Conservation (phyloP, 1,284 basidiomycete species). For the Rhodotorula sp. region DNA sequence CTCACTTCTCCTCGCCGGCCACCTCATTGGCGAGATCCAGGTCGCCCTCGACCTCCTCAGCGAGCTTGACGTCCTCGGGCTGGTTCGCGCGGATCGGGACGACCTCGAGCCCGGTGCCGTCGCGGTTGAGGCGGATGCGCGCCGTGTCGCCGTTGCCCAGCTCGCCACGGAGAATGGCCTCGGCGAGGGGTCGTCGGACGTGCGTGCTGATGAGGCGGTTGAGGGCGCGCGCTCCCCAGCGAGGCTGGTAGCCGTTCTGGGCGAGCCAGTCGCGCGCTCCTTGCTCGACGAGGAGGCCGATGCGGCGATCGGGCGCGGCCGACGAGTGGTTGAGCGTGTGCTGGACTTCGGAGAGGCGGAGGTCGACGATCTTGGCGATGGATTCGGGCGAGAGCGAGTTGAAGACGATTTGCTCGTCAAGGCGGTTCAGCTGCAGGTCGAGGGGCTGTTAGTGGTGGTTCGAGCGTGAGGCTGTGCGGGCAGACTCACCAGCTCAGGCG, state of each 20-base stretch:
- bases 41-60: not conserved
- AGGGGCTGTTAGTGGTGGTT: not conserved
- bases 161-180: conserved; percentile 37
- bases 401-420: conserved; percentile 60
- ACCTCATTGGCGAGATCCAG: not conserved
- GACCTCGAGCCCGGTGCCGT: conserved; percentile 33
- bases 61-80: conserved; percentile 21
- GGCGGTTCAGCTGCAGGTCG: conserved; percentile 37
- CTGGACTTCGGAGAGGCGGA: conserved; percentile 74
- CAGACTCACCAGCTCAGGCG: conserved; percentile 71
- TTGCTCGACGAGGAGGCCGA: conserved; percentile 69
- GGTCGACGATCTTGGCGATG: conserved; percentile 72
- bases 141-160: conserved; percentile 38
- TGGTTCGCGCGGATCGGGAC: conserved; percentile 1
- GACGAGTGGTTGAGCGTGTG: conserved; percentile 58
- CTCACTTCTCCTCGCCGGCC: not conserved
- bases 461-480: conserved; percentile 47
- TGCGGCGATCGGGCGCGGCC: conserved; percentile 54
- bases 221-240: conserved; percentile 75
- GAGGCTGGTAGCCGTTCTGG: conserved; percentile 73
- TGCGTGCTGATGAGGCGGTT: conserved; percentile 46
- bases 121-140: conserved; percentile 24
- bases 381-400: conserved; percentile 75
- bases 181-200: conserved; percentile 45
- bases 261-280: conserved; percentile 71